Evolutionary conservation across 805 yeast genomes (phyloP).

Genomic region (Ogataea thermomethanolica): DNA sequence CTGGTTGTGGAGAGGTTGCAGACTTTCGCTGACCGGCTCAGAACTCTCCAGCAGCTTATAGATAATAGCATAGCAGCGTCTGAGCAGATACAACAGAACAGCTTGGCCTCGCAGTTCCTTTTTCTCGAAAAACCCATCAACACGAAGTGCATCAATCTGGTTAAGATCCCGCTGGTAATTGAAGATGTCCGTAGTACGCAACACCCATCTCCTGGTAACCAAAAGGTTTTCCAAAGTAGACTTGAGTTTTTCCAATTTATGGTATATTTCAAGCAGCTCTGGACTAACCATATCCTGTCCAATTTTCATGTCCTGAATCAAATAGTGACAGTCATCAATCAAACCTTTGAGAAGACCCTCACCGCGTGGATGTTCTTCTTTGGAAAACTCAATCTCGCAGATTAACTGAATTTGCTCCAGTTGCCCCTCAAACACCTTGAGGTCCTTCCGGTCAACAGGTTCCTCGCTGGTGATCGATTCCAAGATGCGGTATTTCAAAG

Average conservation of each 20-base stretch:
- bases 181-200: constrained; percentile 92
- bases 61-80: constrained; percentile 88
- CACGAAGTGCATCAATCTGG: constrained; percentile 68
- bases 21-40: constrained; percentile 93
- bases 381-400: constrained; percentile 21
- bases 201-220: constrained; percentile 94
- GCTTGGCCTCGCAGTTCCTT: constrained; percentile 50
- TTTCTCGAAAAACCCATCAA: constrained; percentile 51
- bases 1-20: constrained; percentile 93
- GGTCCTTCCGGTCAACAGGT: constrained; percentile 19
- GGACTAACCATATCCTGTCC: constrained; percentile 45
- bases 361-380: constrained; percentile 22
- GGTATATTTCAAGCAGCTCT: constrained; percentile 56
- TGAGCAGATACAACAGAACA: constrained; percentile 67
- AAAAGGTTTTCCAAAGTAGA: constrained; percentile 75
- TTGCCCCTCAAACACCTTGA: constrained; percentile 15
- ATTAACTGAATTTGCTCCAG: constrained; percentile 23
- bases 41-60: constrained; percentile 86
- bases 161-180: constrained; percentile 72
- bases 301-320: constrained; percentile 63
- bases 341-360: constrained; percentile 64
- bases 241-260: constrained; percentile 61
- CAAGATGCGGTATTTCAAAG: constrained; percentile 59
- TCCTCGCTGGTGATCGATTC: constrained; percentile 42
- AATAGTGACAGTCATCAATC: constrained; percentile 77